Evolutionary conservation across 164 flowering plant genomes (phyloP).

Genomic region (Magnolia kwangsiensis): DNA sequence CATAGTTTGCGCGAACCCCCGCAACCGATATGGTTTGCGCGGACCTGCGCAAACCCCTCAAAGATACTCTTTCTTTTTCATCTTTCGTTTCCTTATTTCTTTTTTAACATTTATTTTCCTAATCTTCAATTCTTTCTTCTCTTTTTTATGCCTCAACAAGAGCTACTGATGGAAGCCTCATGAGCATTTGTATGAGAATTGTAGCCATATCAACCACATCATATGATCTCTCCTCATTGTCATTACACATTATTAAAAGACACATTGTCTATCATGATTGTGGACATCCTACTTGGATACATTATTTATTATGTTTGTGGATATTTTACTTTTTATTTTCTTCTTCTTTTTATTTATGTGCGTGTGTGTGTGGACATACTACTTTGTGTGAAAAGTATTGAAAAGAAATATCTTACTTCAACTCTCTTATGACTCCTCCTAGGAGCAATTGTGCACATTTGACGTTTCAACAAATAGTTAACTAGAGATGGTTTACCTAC

Average conservation of each 20-base stretch:
- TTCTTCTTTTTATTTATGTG: too few species aligned
- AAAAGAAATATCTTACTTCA: constrained; percentile 49
- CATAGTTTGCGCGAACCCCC: too few species aligned
- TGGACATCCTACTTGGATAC: too few species aligned
- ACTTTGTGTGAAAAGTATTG: background rate
- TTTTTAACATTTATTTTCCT: too few species aligned
- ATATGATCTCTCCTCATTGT: constrained; percentile 97
- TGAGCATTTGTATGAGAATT: constrained; percentile 79
- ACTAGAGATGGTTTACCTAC: constrained; percentile 97
- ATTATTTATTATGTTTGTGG: too few species aligned
- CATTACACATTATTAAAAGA: constrained; percentile 66
- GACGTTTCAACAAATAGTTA: constrained; percentile 84
- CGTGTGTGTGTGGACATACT: background rate
- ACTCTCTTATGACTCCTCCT: constrained; percentile 86
- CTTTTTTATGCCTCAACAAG: background rate
- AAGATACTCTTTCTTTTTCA: too few species aligned
- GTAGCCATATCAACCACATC: constrained; percentile 84
- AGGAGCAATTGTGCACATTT: constrained; percentile 94
- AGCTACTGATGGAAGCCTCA: constrained; percentile 78
- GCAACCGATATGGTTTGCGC: too few species aligned
- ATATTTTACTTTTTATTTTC: too few species aligned
- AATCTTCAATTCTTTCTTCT: too few species aligned
- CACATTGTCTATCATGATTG: too few species aligned
- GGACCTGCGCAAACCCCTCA: too few species aligned
- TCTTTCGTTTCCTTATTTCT: too few species aligned